These are phyloP conservation scores for Zygnema cylindricum DNA, from an alignment of 139 green algal species.

Conservation along the genomic window DNA sequence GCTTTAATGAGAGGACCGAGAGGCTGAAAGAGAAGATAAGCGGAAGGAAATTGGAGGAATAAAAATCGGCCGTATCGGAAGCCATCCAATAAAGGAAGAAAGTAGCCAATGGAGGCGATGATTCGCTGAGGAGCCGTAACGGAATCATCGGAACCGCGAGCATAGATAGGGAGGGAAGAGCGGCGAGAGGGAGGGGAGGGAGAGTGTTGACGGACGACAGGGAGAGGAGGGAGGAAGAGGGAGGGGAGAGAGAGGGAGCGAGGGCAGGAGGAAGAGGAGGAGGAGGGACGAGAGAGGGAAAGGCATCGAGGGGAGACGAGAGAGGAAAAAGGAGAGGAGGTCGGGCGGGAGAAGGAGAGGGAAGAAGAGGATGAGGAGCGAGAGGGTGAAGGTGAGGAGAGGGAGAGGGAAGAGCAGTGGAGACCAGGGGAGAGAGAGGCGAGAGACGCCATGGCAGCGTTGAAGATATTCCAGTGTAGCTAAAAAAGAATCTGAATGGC, in stretches of 20 bases:
- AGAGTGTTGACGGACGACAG: neutral
- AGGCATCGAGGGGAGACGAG: no score
- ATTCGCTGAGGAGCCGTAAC: slow-evolving; percentile 44
- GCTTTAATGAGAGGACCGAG: slow-evolving; percentile 35
- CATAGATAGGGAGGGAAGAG: neutral
- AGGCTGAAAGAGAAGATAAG: slow-evolving; percentile 21
- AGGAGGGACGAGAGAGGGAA: no score
- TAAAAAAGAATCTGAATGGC: no score
- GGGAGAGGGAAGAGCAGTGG: no score
- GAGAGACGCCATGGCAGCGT: no score
- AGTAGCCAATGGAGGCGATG: slow-evolving; percentile 52
- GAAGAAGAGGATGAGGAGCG: no score
- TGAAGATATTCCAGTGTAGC: no score
- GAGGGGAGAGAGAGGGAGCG: neutral
- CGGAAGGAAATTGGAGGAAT: slow-evolving; percentile 56
- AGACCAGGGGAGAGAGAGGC: no score
- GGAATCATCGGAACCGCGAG: neutral
- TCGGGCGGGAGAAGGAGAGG: no score
- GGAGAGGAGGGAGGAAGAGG: neutral
- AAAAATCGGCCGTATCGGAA: slow-evolving; percentile 57
- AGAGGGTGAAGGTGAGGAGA: no score
- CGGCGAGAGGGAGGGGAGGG: neutral
- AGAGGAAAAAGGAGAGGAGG: no score
- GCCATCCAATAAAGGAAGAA: slow-evolving; percentile 63
- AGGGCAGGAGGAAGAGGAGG: neutral